Conservation (phyloP, 2,329 filamentous ascomycete species). For the Cladobotryum protrusum region DNA sequence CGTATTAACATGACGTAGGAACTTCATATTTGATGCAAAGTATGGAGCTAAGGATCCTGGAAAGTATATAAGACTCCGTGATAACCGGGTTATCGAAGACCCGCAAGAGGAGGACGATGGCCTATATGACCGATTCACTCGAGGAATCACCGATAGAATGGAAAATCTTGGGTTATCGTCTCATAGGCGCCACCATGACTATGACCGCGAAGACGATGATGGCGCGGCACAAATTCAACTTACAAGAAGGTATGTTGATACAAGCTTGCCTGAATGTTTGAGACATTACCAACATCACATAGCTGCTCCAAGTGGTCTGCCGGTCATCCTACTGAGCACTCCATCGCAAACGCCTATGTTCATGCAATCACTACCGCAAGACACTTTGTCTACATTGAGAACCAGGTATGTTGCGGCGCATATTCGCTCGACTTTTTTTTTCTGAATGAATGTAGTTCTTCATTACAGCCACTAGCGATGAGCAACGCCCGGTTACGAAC, state of each 20-base stretch:
- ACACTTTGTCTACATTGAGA: constrained; percentile 76
- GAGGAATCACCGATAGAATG: constrained; percentile 3
- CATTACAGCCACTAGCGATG: constrained; percentile 69
- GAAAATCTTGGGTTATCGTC: constrained; percentile 4
- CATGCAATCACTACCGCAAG: constrained; percentile 61
- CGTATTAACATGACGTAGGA: constrained; percentile 36
- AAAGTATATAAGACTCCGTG: constrained; percentile 41
- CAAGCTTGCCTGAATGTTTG: background rate
- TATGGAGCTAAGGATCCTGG: constrained; percentile 52
- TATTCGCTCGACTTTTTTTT: accelerated
- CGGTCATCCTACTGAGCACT: constrained; percentile 56
- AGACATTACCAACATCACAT: background rate
- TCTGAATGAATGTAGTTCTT: constrained; percentile 55
- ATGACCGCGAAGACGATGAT: constrained; percentile 15
- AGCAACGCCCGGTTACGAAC: constrained; percentile 68
- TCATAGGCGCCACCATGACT: constrained; percentile 10
- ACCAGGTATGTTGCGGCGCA: constrained; percentile 41
- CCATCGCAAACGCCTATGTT: constrained; percentile 80
- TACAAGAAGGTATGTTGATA: constrained; percentile 37
- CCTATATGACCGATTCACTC: constrained; percentile 1
- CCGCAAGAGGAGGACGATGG: constrained; percentile 6
- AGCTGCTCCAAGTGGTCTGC: constrained; percentile 48
- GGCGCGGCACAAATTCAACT: constrained; percentile 41
- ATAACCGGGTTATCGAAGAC: constrained; percentile 25
- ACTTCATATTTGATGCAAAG: constrained; percentile 81